A percentile compares a stretch with the other conserved stretches of the same genome.
These are phyloP conservation scores for Hypoxylon sp. DNA, from an alignment of 2,329 filamentous ascomycete species.

Conservation along the genomic window DNA sequence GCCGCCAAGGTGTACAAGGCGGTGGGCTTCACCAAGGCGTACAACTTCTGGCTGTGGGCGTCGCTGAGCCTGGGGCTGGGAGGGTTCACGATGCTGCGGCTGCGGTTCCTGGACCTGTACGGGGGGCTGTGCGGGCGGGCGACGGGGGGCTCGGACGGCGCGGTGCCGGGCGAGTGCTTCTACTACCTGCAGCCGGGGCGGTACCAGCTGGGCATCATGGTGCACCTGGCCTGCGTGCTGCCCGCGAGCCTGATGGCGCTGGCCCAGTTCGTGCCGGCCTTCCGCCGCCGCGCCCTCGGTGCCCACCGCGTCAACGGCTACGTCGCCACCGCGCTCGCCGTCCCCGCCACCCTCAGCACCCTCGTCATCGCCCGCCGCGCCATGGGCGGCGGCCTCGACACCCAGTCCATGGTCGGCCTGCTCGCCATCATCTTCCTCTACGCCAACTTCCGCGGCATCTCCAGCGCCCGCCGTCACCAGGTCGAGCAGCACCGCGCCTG, in stretches of 20 bases:
- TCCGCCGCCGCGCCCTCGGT: slow-evolving; percentile 57
- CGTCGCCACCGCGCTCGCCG: slow-evolving; percentile 56
- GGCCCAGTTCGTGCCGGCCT: slow-evolving; percentile 58
- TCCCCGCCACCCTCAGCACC: slow-evolving; percentile 56
- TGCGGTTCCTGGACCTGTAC: slow-evolving; percentile 58
- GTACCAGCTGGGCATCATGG: slow-evolving; percentile 52
- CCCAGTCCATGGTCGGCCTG: slow-evolving; percentile 55
- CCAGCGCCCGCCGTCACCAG: slow-evolving; percentile 66
- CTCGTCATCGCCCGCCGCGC: slow-evolving; percentile 60
- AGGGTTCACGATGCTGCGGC: slow-evolving; percentile 57
- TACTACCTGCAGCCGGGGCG: slow-evolving; percentile 43
- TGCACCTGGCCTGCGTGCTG: slow-evolving; percentile 57
- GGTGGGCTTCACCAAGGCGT: slow-evolving; percentile 63
- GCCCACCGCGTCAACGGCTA: slow-evolving; percentile 70
- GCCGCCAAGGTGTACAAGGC: slow-evolving; percentile 51
- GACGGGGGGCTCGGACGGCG: slow-evolving; percentile 2
- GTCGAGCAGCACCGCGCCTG: slow-evolving; percentile 70
- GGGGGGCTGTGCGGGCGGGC: slow-evolving; percentile 45
- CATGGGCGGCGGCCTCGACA: slow-evolving; percentile 62
- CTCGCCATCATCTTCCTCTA: slow-evolving; percentile 55
- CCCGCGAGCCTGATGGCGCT: slow-evolving; percentile 54
- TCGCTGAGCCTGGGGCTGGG: slow-evolving; percentile 56
- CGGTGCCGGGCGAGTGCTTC: slow-evolving; percentile 53
- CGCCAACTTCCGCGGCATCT: slow-evolving; percentile 56
- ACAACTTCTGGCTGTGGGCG: slow-evolving; percentile 65